Evolutionary conservation across 139 green algal species (phyloP), one percentile per base, ranked within the genome.

Genomic region (Tetradesmus obliquus): DNA sequence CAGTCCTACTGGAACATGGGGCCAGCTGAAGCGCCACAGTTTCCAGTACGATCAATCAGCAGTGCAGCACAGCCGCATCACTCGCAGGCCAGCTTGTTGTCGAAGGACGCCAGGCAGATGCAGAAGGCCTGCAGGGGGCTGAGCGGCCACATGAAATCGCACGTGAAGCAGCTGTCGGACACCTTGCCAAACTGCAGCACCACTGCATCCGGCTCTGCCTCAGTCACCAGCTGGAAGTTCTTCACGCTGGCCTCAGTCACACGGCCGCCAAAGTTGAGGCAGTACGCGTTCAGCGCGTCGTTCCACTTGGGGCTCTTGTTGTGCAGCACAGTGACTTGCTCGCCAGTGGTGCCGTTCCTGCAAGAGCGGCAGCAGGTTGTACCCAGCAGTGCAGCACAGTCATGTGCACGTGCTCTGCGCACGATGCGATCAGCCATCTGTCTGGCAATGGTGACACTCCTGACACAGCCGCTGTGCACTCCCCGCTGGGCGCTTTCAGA

Each of bases 251-350:
- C 98, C 82, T 98, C 95, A 66, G 99, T 99, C n/a, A 99, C 98
- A 24, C 98, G 95, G 1, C 98, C 98, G 76, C 97, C 97, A 96
- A 99, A 99, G 93, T 99, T 99, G n/a, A 99, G 94, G 94, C 98
- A 99, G 95, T 98, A 99, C 24, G 98, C 99, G 79, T 96, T 95
- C 88, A 99, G 93, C 86, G 96, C 95, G 0, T 98, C 96, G 93
- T 99, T 99, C 98, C 98, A 99, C 60, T 97, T 95, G 4, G 98
- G 98, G 55, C 95, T 91, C 94, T 99, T 99, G 96, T 99, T 99
- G 79, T 92, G 92, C 92, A 99, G 93, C 66, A 95, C 84, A 20
- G 97, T 88, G 54, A 96, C 55, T 54, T 95, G 92, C 4, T 95
- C 86, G 71, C 94, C 20, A 6, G 91, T 20, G 15, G 22, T 51